These are phyloP conservation scores for Trypanosoma congolense DNA, from an alignment of 208 protist genomes.

Conservation along the genomic window DNA sequence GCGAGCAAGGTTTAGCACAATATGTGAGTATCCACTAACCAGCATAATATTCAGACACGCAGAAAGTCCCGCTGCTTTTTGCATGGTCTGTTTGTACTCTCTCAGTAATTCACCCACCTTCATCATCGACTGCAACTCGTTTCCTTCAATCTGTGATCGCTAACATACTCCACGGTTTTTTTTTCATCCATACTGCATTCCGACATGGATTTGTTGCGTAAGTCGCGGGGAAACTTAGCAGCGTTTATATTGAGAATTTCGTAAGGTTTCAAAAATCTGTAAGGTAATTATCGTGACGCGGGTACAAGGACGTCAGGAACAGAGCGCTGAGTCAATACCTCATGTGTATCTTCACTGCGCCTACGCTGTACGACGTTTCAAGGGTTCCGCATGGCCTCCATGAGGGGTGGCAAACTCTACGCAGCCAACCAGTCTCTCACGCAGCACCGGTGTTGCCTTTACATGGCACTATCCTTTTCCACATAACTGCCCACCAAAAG, in stretches of 20 bases:
- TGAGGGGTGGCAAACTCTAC: slow-evolving; percentile 90
- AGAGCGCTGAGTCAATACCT: slow-evolving; percentile 33
- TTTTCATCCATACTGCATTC: too few species aligned
- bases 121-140: background rate
- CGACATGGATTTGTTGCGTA: background rate
- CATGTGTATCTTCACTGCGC: slow-evolving; percentile 56
- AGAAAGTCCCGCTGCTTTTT: slow-evolving; percentile 70
- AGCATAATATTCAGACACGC: slow-evolving; percentile 86
- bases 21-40: slow-evolving; percentile 79
- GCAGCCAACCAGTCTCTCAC: slow-evolving; percentile 89
- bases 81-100: slow-evolving; percentile 61
- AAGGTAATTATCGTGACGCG: slow-evolving; percentile 85
- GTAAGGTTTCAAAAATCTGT: slow-evolving; percentile 91
- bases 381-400: slow-evolving; percentile 94
- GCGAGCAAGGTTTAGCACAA: slow-evolving; percentile 63
- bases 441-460: slow-evolving; percentile 83
- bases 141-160: too few species aligned
- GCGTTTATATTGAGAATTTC: slow-evolving; percentile 58
- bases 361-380: slow-evolving; percentile 89
- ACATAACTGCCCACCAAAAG: slow-evolving; percentile 86
- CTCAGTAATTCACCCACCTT: slow-evolving; percentile 22
- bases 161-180: too few species aligned
- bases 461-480: slow-evolving; percentile 86
- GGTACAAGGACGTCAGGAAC: slow-evolving; percentile 65
- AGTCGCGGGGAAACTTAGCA: background rate